Conservation (phyloP, 148 eudicot species). For the Cornus kousa region DNA sequence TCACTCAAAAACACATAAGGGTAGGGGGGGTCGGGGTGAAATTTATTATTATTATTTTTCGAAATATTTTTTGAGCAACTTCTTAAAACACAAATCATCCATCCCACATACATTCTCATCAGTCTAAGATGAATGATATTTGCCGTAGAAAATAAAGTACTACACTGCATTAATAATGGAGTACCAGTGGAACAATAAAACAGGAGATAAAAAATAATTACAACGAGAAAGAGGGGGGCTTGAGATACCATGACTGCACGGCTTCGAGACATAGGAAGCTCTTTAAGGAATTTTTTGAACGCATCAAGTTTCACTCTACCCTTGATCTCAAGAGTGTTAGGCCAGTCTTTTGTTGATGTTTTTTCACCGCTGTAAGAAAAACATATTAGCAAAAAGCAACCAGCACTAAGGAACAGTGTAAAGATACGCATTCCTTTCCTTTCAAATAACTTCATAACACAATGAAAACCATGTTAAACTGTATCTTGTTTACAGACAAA, state of each 20-base stretch:
- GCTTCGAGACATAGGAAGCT: slow-evolving; percentile 87
- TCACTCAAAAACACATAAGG: no score
- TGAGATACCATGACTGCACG: slow-evolving; percentile 92
- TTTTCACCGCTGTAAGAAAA: slow-evolving; percentile 76
- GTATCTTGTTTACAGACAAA: no score
- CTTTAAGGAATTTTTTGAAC: slow-evolving; percentile 82
- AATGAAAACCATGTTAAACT: no score
- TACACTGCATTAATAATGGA: no score
- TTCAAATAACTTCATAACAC: no score
- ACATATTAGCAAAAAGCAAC: slow-evolving; percentile 8
- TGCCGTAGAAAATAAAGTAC: not conserved
- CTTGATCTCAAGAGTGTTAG: slow-evolving; percentile 67
- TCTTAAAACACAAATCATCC: no score
- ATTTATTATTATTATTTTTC: no score
- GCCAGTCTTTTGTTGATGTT: slow-evolving; percentile 76
- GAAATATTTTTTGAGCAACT: no score
- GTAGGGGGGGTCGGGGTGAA: no score
- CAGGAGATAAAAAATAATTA: no score
- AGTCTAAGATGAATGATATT: slow-evolving; percentile 1
- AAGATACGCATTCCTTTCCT: not conserved
- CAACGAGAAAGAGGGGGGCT: slow-evolving; percentile 12
- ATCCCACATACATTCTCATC: not conserved
- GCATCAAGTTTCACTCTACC: slow-evolving; percentile 88
- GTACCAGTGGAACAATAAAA: no score
- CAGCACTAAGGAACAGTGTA: not conserved